Evolutionary conservation across 371 early-diverging fungal genomes (phyloP), one percentile per base, ranked within the genome.

Genomic region (Coemansia sp.): DNA sequence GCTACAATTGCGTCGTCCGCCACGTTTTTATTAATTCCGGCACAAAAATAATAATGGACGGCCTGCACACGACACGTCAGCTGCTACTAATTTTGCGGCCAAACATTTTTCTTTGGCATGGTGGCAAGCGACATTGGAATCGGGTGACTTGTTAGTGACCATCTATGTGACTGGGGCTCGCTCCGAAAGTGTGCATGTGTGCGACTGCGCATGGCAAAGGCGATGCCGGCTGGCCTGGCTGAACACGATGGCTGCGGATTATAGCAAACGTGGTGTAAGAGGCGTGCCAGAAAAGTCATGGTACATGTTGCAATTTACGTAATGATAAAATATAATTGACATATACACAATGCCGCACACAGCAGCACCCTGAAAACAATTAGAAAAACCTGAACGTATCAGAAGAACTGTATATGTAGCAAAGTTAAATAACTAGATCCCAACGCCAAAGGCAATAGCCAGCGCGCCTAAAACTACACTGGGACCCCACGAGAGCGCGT

Each of bases 391-490:
- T 24, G 24, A 24, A 24, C 24, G 24, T 0, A 24, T 24, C 24
- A 0, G 0, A 24, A 24, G 24, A 24, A 24, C 24, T 24, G 24
- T 24, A 24, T 24, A 24, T 24, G 24, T 24, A 24, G 24, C 24
- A 24, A 24, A 24, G 24, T 24, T 24, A 24, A 24, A 24, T 24
- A n/a, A 3, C 46, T 63, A 71, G 18, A 67, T 29, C 18, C 59
- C 36, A 16, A 49, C 40, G 39, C 72, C 67, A 55, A 71, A 44
- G 5, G 63, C 52, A 31, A 62, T 16, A 14, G 47, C 37, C 9
- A 50, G 37, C 2, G 49, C 55, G 31, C 48, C 43, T 32, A 71
- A 47, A 18, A 67, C 29, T 33, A 39, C 55, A 31, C 60, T 50
- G 37, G 56, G 11, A 5, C 67, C 49, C 63, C 67, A 67, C 6